Conservation (phyloP, 75 land plant species). For the Cryptomeria japonica region DNA sequence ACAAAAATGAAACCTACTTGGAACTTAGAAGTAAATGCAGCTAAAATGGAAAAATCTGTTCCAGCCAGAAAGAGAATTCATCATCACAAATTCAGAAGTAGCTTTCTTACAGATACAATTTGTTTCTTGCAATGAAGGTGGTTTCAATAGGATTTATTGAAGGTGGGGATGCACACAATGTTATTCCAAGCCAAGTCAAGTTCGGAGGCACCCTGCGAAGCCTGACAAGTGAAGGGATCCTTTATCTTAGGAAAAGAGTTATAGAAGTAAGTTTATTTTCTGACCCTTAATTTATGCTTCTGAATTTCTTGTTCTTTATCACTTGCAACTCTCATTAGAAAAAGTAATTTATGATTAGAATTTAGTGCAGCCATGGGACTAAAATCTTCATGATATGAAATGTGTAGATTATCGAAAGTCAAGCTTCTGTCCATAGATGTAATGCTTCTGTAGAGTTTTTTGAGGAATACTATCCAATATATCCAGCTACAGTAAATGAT, state of each 20-base stretch:
- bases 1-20: background rate
- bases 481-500: slow-evolving; percentile 72
- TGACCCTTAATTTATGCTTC: background rate
- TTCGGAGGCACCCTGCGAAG: slow-evolving; percentile 31
- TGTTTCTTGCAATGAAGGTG: background rate
- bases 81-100: background rate
- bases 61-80: background rate
- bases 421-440: slow-evolving; percentile 78
- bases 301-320: background rate
- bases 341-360: background rate
- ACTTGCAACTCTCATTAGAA: background rate
- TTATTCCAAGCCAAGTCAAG: background rate
- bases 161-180: slow-evolving; percentile 8
- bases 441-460: slow-evolving; percentile 55
- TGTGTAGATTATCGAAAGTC: slow-evolving; percentile 65
- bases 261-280: slow-evolving; percentile 42
- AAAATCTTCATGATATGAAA: background rate
- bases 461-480: slow-evolving; percentile 46
- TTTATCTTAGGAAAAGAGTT: slow-evolving; percentile 47
- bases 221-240: slow-evolving; percentile 51
- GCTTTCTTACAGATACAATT: background rate
- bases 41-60: background rate
- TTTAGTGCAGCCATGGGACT: background rate
- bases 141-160: slow-evolving; percentile 8
- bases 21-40: background rate